phyloP scores from a whole-genome alignment of 768 basidiomycete genomes.

The Macrolepiota albuminosa region DNA sequence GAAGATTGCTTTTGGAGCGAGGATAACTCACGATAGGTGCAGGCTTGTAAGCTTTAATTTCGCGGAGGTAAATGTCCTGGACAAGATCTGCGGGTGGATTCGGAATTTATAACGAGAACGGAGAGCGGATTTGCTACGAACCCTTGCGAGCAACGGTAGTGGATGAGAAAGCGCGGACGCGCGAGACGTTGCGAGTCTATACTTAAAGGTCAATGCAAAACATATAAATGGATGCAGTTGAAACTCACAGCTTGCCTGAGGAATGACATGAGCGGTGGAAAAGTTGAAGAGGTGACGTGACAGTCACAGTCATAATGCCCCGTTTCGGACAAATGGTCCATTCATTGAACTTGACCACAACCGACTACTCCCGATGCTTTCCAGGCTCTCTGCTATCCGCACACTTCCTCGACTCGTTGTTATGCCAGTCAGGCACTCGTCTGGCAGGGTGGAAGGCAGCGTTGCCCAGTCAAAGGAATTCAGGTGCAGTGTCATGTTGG shows the following conservation, averaged over 20 bases:
- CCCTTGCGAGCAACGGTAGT: constrained; percentile 62
- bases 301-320: constrained; percentile 25
- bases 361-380: constrained; percentile 30
- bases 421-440: constrained; percentile 32
- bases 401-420: constrained; percentile 34
- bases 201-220: background rate
- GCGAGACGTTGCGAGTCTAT: constrained; percentile 51
- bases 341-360: constrained; percentile 14
- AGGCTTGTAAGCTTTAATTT: constrained; percentile 89
- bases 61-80: constrained; percentile 87
- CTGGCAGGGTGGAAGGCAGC: constrained; percentile 46
- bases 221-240: background rate
- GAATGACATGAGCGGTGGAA: constrained; percentile 59
- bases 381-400: constrained; percentile 35
- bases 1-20: background rate
- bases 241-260: constrained; percentile 56
- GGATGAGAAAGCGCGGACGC: constrained; percentile 54
- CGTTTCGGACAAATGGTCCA: constrained; percentile 10
- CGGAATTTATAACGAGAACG: constrained; percentile 25
- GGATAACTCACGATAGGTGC: constrained; percentile 54
- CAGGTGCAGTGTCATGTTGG: constrained; percentile 34
- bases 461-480: constrained; percentile 62
- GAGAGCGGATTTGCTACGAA: constrained; percentile 23
- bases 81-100: constrained; percentile 71
- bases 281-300: constrained; percentile 44